Conservation (phyloP, 78 protist genomes). For the Dictyostelium citrinum region DNA sequence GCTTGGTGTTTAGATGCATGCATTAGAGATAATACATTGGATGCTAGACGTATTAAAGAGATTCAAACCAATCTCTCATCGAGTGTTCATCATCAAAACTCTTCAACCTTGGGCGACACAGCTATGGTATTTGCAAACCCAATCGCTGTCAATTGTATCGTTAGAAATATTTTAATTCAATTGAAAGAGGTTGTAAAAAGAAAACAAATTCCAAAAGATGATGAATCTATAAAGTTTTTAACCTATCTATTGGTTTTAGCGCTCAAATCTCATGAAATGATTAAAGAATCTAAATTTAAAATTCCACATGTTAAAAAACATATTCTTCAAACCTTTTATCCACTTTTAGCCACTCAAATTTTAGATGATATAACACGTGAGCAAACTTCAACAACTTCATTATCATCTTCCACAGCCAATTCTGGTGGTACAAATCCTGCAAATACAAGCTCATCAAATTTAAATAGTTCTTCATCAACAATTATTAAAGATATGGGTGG, state of each 20-base stretch:
- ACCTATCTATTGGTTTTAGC: conserved; percentile 34
- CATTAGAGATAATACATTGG: conserved; percentile 19
- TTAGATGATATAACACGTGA: conserved; percentile 19
- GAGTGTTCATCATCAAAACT: background rate
- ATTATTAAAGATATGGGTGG: background rate
- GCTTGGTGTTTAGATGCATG: conserved; percentile 80
- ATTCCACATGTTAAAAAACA: conserved; percentile 42
- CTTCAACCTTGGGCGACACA: background rate
- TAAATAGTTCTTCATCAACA: background rate
- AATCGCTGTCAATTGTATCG: conserved; percentile 16
- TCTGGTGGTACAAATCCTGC: background rate
- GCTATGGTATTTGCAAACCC: conserved; percentile 78
- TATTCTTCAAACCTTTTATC: conserved; percentile 48
- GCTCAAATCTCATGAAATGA: background rate
- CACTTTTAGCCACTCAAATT: conserved; percentile 41
- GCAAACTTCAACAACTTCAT: background rate
- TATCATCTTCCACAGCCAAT: background rate
- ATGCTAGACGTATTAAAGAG: conserved; percentile 19
- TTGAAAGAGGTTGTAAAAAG: conserved; percentile 36
- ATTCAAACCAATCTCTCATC: background rate
- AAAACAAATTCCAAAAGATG: conserved; percentile 74
- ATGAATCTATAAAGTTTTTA: conserved; percentile 43
- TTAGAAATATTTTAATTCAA: conserved; percentile 21
- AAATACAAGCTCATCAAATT: background rate
- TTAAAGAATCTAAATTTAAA: background rate